phyloP scores from a whole-genome alignment of 768 basidiomycete species.

The Leccinum variicolor region DNA sequence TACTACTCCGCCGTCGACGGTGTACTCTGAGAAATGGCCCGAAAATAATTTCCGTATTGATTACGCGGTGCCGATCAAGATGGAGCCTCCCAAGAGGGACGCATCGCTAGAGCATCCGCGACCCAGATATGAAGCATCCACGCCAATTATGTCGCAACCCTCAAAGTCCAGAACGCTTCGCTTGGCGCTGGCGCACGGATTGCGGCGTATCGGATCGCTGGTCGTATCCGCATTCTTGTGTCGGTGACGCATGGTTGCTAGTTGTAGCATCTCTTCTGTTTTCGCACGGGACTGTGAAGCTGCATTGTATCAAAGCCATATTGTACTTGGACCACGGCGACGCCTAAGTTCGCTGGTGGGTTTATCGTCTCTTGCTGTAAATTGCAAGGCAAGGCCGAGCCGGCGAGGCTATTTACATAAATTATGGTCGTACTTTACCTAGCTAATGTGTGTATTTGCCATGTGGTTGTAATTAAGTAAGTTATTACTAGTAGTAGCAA shows the following conservation, averaged over 20 bases:
- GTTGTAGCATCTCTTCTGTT: slow-evolving; percentile 6
- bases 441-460: slow-evolving; percentile 12
- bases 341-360: slow-evolving; percentile 4
- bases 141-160: slow-evolving; percentile 19
- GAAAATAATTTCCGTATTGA: slow-evolving; percentile 24
- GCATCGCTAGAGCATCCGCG: slow-evolving; percentile 22
- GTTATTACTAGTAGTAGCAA: slow-evolving; percentile 16
- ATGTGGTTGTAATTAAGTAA: slow-evolving; percentile 18
- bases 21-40: slow-evolving; percentile 31
- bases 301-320: slow-evolving; percentile 21
- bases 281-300: slow-evolving; percentile 25
- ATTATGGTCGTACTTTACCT: slow-evolving; percentile 18
- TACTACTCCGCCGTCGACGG: slow-evolving; percentile 26
- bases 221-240: slow-evolving; percentile 29
- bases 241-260: slow-evolving; percentile 21
- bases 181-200: slow-evolving; percentile 20
- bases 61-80: slow-evolving; percentile 20
- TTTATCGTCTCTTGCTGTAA: slow-evolving; percentile 9
- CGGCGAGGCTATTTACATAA: slow-evolving; percentile 28
- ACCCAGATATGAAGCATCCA: slow-evolving; percentile 18
- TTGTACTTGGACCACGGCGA: slow-evolving; percentile 16
- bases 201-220: slow-evolving; percentile 28
- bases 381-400: slow-evolving; percentile 4
- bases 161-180: slow-evolving; percentile 25
- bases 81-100: slow-evolving; percentile 21